These are phyloP conservation scores for Pythium plurisporium DNA, from an alignment of 352 stramenopile species.

Conservation along the genomic window DNA sequence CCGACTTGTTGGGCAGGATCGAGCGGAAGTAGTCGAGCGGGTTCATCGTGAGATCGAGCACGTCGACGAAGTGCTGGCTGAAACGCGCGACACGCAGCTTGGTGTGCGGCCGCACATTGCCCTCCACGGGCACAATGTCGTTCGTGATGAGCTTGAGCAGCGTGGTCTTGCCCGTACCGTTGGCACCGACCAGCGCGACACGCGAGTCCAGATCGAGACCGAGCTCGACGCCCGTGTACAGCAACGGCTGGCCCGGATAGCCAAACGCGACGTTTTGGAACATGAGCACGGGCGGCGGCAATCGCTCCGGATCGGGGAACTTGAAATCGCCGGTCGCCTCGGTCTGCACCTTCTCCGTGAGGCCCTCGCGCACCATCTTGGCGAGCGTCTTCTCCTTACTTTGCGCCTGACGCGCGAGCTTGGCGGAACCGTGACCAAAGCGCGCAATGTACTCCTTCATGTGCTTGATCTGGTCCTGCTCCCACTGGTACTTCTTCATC, in stretches of 20 bases:
- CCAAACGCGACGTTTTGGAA: conserved; percentile 97
- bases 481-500: conserved; percentile 97
- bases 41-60: conserved; percentile 93
- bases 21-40: conserved; percentile 97
- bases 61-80: conserved; percentile 98
- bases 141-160: conserved; percentile 97
- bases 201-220: conserved; percentile 96
- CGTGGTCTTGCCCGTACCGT: conserved; percentile 97
- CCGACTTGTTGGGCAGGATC: conserved; percentile 90
- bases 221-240: conserved; percentile 94
- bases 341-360: conserved; percentile 92
- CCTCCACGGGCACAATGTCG: conserved; percentile 90
- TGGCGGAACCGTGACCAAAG: conserved; percentile 97
- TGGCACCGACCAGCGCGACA: conserved; percentile 95
- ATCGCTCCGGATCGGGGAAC: conserved; percentile 94
- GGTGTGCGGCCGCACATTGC: conserved; percentile 94
- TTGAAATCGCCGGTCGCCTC: conserved; percentile 92
- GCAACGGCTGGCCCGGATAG: conserved; percentile 88
- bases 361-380: conserved; percentile 96
- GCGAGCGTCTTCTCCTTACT: conserved; percentile 98
- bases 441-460: conserved; percentile 99
- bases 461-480: conserved; percentile 97
- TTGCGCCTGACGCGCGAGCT: conserved; percentile 96
- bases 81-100: conserved; percentile 96
- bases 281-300: conserved; percentile 95